These are phyloP conservation scores for Chloris gayana DNA, from an alignment of 176 grass and related monocot genomes.

Conservation along the genomic window DNA sequence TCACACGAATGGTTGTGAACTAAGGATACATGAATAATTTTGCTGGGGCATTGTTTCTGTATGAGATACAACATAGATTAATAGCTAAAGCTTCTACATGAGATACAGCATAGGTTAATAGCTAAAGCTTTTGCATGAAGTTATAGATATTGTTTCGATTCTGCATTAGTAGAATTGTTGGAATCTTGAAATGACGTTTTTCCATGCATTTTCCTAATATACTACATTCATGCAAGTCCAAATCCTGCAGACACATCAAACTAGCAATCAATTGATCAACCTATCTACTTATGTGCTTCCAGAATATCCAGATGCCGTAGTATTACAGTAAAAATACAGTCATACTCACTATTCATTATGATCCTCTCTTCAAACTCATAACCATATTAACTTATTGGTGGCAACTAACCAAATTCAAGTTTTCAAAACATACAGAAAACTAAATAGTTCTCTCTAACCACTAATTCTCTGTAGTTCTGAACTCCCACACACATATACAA, in stretches of 20 bases:
- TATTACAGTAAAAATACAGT: background rate
- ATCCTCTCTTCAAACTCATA: background rate
- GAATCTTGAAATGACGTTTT: background rate
- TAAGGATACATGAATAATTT: background rate
- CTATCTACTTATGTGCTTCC: background rate
- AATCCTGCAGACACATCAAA: background rate
- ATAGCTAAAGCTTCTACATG: slow-evolving; percentile 8
- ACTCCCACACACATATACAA: background rate
- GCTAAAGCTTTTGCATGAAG: background rate
- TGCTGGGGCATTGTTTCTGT: background rate
- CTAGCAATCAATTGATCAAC: background rate
- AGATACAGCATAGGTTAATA: background rate
- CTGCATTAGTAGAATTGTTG: background rate
- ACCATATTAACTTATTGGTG: background rate
- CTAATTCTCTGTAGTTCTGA: background rate
- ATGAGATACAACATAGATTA: background rate
- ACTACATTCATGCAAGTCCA: background rate
- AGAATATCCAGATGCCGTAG: background rate
- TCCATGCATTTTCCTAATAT: background rate
- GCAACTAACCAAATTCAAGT: background rate
- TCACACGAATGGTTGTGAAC: background rate
- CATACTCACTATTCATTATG: background rate
- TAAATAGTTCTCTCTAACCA: background rate
- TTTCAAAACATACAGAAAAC: background rate
- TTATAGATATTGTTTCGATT: background rate